Evolutionary conservation across 148 eudicot genomes (phyloP).

Genomic region (Tetragonia tetragonoides): DNA sequence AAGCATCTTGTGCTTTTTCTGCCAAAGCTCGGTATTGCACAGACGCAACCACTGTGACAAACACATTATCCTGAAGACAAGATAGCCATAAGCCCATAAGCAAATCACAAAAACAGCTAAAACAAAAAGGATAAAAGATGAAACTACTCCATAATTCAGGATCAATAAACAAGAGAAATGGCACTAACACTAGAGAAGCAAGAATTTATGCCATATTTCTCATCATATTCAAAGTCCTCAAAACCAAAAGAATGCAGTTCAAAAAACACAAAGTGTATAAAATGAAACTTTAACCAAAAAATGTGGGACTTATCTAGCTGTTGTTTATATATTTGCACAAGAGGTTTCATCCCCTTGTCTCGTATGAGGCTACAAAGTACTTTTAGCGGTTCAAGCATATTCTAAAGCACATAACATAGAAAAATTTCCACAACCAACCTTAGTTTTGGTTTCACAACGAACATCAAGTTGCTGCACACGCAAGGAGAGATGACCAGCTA

Average conservation of each 20-base stretch:
- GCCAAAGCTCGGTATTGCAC: slow-evolving; percentile 56
- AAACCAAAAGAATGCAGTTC: not conserved
- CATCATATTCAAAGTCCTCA: not conserved
- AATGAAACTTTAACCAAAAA: not conserved
- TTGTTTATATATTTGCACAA: not conserved
- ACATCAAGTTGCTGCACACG: slow-evolving; percentile 76
- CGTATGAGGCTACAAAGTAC: not conserved
- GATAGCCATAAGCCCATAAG: slow-evolving; percentile 48
- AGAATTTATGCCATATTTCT: not conserved
- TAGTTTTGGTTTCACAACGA: slow-evolving; percentile 72
- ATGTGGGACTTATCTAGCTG: not conserved
- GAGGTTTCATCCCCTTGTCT: not conserved
- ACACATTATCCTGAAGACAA: slow-evolving; percentile 52
- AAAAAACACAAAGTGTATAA: not conserved
- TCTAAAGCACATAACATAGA: not conserved
- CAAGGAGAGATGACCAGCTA: slow-evolving; percentile 57
- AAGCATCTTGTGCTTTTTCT: slow-evolving; percentile 63
- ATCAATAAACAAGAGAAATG: too few relatives aligned
- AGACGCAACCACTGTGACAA: slow-evolving; percentile 64
- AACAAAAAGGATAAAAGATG: not conserved
- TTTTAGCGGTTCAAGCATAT: not conserved
- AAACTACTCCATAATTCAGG: too few relatives aligned
- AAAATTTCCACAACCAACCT: slow-evolving; percentile 29
- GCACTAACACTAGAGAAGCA: not conserved
- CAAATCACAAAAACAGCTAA: slow-evolving; percentile 7